Evolutionary conservation across 768 basidiomycete species (phyloP).

Genomic region (Tricholoma sp.): DNA sequence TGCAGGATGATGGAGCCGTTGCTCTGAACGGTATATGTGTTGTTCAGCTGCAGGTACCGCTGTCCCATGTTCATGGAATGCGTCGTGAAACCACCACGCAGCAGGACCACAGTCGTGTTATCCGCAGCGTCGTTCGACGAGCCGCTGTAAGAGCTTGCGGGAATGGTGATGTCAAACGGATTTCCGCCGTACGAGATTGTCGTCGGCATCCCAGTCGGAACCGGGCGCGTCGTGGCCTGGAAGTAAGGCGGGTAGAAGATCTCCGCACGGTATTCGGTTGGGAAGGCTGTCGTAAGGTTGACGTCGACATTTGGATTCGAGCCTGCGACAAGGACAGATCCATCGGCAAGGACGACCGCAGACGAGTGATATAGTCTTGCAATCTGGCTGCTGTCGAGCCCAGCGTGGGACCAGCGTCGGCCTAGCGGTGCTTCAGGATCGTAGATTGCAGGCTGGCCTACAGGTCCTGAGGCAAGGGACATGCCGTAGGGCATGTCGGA

Average conservation of each 20-base stretch:
- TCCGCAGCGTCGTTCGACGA: conserved; percentile 65
- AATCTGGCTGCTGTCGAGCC: conserved; percentile 48
- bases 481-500: conserved; percentile 55
- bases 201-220: conserved; percentile 61
- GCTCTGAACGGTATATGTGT: conserved; percentile 65
- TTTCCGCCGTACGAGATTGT: conserved; percentile 80
- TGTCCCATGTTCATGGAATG: conserved; percentile 90
- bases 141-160: conserved; percentile 61
- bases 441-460: conserved; percentile 66
- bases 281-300: conserved; percentile 53
- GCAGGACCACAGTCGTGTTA: conserved; percentile 70
- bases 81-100: conserved; percentile 80
- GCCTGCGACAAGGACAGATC: conserved; percentile 82
- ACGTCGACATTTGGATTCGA: conserved; percentile 93
- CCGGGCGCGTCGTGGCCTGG: conserved; percentile 60
- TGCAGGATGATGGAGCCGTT: conserved; percentile 77
- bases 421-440: conserved; percentile 61
- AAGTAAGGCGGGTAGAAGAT: conserved; percentile 95
- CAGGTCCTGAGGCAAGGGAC: conserved; percentile 66
- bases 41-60: conserved; percentile 66
- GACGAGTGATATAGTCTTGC: conserved; percentile 81
- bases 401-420: conserved; percentile 56
- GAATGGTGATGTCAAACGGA: conserved; percentile 71
- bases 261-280: conserved; percentile 79
- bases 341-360: conserved; percentile 75